phyloP scores from a whole-genome alignment of 164 flowering plant genomes.

The Vitis rupestris region DNA sequence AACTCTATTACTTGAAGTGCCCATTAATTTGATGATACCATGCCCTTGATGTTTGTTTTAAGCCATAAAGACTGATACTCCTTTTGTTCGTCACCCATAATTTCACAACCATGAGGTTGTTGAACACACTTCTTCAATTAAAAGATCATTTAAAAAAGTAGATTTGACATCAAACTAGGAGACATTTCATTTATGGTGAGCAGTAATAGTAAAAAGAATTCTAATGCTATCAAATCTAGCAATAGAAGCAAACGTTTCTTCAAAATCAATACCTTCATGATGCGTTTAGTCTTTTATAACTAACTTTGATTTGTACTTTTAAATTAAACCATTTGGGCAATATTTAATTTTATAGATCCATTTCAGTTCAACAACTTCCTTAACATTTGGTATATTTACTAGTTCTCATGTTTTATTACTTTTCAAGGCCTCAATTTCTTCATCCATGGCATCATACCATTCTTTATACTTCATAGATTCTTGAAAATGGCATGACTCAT shows the following conservation, averaged over 20 bases:
- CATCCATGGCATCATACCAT: too few species aligned
- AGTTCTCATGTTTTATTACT: too few species aligned
- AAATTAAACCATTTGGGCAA: too few species aligned
- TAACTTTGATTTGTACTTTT: neutral
- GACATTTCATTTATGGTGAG: neutral
- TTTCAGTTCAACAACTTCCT: too few species aligned
- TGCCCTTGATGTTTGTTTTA: neutral
- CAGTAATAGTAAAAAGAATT: neutral
- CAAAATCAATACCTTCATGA: neutral
- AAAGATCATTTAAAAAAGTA: constrained; percentile 3
- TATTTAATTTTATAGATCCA: too few species aligned
- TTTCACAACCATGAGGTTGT: constrained; percentile 1
- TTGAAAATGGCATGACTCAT: too few species aligned
- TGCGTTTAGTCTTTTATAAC: neutral
- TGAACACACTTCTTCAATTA: neutral
- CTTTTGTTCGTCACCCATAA: constrained; percentile 2
- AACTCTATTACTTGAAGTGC: neutral
- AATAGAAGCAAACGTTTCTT: neutral
- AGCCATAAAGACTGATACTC: neutral
- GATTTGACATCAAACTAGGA: constrained; percentile 9
- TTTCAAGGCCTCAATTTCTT: too few species aligned
- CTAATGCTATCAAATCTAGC: constrained; percentile 3
- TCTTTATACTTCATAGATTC: too few species aligned
- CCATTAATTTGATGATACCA: constrained; percentile 7
- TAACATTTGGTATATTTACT: too few species aligned